Base-by-base conservation (phyloP, 2,329 filamentous ascomycete genomes). In the Nannizziopsis barbatae region DNA sequence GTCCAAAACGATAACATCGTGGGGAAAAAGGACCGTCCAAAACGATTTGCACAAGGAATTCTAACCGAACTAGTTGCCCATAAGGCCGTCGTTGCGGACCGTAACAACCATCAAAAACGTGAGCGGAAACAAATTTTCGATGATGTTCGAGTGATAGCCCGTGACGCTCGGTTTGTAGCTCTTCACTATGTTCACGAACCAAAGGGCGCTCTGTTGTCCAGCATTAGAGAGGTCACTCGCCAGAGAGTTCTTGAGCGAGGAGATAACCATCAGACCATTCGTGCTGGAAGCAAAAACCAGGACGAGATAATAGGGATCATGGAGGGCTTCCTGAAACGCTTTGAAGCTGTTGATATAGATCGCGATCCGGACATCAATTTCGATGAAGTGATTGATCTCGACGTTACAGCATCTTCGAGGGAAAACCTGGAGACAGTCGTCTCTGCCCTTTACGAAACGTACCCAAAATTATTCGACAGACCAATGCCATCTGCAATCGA, bases 191-290 rank as follows among this genome's bases (percentile, higher is more conserved):
- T 86, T 5, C 92, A 96, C 60, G 79, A 88, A 50, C 71, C 71
- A 1, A 73, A 72, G 52, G 71, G 66, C 14, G 59, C 70, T 35
- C 70, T 86, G 55, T 76, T 92, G 6, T 75, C 84, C 43, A 72
- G 77, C 30, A 86, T 96, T 53, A 78, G 85, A 39, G 71, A 77
- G 49, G 74, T 90, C 20, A 94, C 88, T 1, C 81, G 79, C 50
- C 76, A 81, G 53, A 81, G 92, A 43, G 86, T 98, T 0, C 70
- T 95, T 15, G 75, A 79, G 5, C 83, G 92, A 17, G 92, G 92
- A 11, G 88, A 98, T 65, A 96, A 96, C 60, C 92, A 98, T 64
- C 92, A 98, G 68, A 98, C 92, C 0, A 96, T 98, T 51, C 88
- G 92, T 60, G 89, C 90, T 9, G 73, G 71, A n/a, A 83, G 79